Evolutionary conservation across 371 early-diverging fungal species (phyloP).

Genomic region (Rhizopus arrhizus): DNA sequence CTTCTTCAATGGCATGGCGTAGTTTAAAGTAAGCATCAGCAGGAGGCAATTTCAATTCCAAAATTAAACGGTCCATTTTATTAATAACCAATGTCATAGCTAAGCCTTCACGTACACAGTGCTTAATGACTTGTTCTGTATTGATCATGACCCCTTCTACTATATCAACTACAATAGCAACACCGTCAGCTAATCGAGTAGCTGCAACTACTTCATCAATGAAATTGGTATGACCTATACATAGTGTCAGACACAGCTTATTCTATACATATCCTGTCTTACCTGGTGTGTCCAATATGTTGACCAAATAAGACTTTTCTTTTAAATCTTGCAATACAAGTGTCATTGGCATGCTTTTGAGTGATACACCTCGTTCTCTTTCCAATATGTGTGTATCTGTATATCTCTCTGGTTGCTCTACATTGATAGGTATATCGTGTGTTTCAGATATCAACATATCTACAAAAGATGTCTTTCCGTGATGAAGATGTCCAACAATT

Average conservation of each 20-base stretch:
- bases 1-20: slow-evolving; percentile 93
- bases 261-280: slow-evolving; percentile 7
- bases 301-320: slow-evolving; percentile 88
- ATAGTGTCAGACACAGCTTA: background rate
- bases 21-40: slow-evolving; percentile 96
- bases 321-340: slow-evolving; percentile 85
- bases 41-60: slow-evolving; percentile 95
- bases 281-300: slow-evolving; percentile 95
- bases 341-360: slow-evolving; percentile 94
- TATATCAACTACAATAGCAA: slow-evolving; percentile 93
- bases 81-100: slow-evolving; percentile 88
- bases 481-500: slow-evolving; percentile 94
- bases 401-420: slow-evolving; percentile 74
- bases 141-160: slow-evolving; percentile 96
- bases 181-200: slow-evolving; percentile 89
- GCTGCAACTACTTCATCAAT: slow-evolving; percentile 92
- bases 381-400: slow-evolving; percentile 94
- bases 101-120: slow-evolving; percentile 79
- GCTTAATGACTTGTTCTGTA: slow-evolving; percentile 88
- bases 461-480: slow-evolving; percentile 94
- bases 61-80: slow-evolving; percentile 95
- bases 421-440: slow-evolving; percentile 68
- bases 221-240: slow-evolving; percentile 88
- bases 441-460: slow-evolving; percentile 92
- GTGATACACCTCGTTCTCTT: slow-evolving; percentile 85